phyloP scores from a whole-genome alignment of 1,284 basidiomycete species.

The Cryptococcus deneoformans region DNA sequence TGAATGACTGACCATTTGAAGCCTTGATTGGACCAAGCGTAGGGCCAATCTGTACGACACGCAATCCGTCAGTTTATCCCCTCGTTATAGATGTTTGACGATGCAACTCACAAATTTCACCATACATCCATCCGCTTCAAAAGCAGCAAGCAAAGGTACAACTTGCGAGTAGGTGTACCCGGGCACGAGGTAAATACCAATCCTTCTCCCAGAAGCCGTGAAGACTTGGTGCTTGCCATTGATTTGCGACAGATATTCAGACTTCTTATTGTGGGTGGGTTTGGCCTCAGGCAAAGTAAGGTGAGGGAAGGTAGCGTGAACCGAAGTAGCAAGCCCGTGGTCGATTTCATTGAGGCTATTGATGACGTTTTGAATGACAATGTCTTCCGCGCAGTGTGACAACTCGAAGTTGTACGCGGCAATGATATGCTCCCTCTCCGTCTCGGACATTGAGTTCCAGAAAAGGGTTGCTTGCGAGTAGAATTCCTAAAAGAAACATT shows the following conservation, averaged over 20 bases:
- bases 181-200: conserved; percentile 70
- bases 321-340: conserved; percentile 62
- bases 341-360: conserved; percentile 63
- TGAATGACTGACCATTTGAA: conserved; percentile 35
- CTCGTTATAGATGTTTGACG: no score
- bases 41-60: conserved; percentile 54
- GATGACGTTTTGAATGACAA: conserved; percentile 65
- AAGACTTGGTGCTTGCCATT: conserved; percentile 50
- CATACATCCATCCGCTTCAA: conserved; percentile 58
- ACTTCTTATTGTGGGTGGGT: conserved; percentile 59
- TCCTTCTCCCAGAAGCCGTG: conserved; percentile 58
- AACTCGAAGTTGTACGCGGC: conserved; percentile 72
- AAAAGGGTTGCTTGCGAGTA: conserved; percentile 56
- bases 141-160: conserved; percentile 56
- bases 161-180: conserved; percentile 66
- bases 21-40: conserved; percentile 61
- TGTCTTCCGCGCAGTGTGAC: conserved; percentile 69
- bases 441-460: conserved; percentile 65
- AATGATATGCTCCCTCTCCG: conserved; percentile 67
- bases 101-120: conserved; percentile 54
- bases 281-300: conserved; percentile 61
- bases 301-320: conserved; percentile 53
- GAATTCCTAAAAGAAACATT: conserved; percentile 54
- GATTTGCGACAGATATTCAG: conserved; percentile 59
- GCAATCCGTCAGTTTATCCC: no score